These are phyloP conservation scores for Fusarium sp. DNA, from an alignment of 2,329 filamentous ascomycete species.

Conservation along the genomic window DNA sequence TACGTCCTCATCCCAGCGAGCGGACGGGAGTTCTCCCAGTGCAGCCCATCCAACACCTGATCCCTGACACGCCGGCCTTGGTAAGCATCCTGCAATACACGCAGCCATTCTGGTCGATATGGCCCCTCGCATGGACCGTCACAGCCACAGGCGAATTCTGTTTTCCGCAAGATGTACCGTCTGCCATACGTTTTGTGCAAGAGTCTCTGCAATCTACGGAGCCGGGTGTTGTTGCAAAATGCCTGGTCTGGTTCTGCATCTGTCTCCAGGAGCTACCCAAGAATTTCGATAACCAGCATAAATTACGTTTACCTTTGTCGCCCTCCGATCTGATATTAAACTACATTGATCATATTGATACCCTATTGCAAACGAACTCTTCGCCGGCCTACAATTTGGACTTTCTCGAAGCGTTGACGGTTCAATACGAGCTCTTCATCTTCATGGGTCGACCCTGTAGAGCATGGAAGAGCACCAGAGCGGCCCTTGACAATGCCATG, in stretches of 20 bases:
- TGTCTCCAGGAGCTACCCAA: slow-evolving; percentile 59
- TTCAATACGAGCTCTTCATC: slow-evolving; percentile 67
- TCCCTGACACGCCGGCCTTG: slow-evolving; percentile 5
- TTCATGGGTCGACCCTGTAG: slow-evolving; percentile 70
- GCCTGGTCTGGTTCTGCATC: slow-evolving; percentile 61
- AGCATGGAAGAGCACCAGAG: slow-evolving; percentile 67
- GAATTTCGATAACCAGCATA: slow-evolving; percentile 44
- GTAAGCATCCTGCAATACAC: slow-evolving; percentile 22
- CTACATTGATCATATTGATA: slow-evolving; percentile 12
- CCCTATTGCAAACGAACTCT: slow-evolving; percentile 5
- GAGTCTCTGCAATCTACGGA: slow-evolving; percentile 2
- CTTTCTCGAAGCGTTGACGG: slow-evolving; percentile 66
- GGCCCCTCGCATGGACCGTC: slow-evolving; percentile 15
- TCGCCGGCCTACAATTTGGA: slow-evolving; percentile 57
- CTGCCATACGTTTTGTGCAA: slow-evolving; percentile 9
- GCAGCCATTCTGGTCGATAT: slow-evolving; percentile 43
- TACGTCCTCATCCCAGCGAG: not conserved
- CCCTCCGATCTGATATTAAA: slow-evolving; percentile 11
- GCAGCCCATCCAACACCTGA: not conserved
- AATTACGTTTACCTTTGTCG: slow-evolving; percentile 53
- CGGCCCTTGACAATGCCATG: slow-evolving; percentile 67
- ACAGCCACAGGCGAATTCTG: not conserved
- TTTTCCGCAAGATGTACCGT: slow-evolving; percentile 3
- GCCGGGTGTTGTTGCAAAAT: slow-evolving; percentile 48
- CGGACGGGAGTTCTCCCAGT: not conserved